These are phyloP conservation scores for Nakazawaea wickerhamii DNA, from an alignment of 805 yeast genomes.

Conservation along the genomic window DNA sequence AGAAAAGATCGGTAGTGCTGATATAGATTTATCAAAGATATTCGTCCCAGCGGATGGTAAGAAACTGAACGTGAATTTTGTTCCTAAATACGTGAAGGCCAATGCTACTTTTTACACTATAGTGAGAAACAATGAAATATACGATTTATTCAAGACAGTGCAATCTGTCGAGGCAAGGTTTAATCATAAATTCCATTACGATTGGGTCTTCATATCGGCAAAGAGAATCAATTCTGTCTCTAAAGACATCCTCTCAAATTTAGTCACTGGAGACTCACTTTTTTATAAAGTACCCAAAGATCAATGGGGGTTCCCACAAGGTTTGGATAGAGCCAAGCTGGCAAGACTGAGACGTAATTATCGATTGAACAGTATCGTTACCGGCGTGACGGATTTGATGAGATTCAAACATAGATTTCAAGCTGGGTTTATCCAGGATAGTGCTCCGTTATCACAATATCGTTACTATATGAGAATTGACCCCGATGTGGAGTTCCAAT, in stretches of 20 bases:
- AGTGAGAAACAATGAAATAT: slow-evolving; percentile 3
- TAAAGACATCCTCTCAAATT: slow-evolving; percentile 47
- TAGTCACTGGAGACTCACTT: slow-evolving; percentile 65
- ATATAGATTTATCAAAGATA: background rate
- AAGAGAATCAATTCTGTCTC: slow-evolving; percentile 66
- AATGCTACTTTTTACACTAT: slow-evolving; percentile 14
- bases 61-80: background rate
- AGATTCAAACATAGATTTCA: slow-evolving; percentile 46
- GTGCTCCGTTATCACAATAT: slow-evolving; percentile 37
- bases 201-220: slow-evolving; percentile 88
- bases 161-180: slow-evolving; percentile 76
- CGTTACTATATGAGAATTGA: slow-evolving; percentile 57
- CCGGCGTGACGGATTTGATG: slow-evolving; percentile 29
- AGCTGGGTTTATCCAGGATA: slow-evolving; percentile 51
- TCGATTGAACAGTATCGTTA: slow-evolving; percentile 21
- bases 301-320: slow-evolving; percentile 69
- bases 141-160: slow-evolving; percentile 17
- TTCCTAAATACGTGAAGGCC: slow-evolving; percentile 4
- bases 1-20: background rate
- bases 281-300: slow-evolving; percentile 67
- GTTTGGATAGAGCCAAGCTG: slow-evolving; percentile 55
- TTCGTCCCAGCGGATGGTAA: background rate
- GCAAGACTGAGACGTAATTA: slow-evolving; percentile 31
- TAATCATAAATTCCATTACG: slow-evolving; percentile 69
- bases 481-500: slow-evolving; percentile 45